phyloP scores from a whole-genome alignment of 148 eudicot species.

The Vaccinium macrocarpon region DNA sequence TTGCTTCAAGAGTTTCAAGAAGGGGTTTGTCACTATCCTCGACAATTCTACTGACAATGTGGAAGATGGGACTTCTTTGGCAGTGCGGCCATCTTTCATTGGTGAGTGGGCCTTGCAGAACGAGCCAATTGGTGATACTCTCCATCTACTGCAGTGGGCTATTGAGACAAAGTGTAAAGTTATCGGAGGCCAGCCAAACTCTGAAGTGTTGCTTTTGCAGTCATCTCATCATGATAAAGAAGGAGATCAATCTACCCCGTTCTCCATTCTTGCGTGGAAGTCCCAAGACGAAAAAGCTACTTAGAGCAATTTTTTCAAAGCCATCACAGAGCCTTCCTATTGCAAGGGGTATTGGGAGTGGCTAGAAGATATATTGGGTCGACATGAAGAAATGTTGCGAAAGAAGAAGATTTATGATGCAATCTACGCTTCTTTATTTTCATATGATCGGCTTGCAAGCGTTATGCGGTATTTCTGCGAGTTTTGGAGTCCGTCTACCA shows the following conservation, averaged over 20 bases:
- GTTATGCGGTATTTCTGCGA: background rate
- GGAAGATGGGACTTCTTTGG: background rate
- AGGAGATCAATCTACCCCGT: too few relatives aligned
- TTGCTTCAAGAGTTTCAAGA: background rate
- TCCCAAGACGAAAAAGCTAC: background rate
- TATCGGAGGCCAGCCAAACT: background rate
- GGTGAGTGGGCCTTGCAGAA: too few relatives aligned
- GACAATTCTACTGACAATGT: too few relatives aligned
- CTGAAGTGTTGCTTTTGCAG: background rate
- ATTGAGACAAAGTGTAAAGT: background rate
- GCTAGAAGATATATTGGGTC: background rate
- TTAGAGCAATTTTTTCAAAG: background rate
- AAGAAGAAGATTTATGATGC: background rate
- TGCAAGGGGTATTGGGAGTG: background rate
- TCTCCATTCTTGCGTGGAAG: background rate
- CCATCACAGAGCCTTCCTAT: background rate
- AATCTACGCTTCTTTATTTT: background rate
- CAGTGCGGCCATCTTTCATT: background rate
- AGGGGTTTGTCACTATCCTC: background rate
- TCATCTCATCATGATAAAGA: background rate
- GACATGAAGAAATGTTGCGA: background rate
- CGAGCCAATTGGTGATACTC: too few relatives aligned
- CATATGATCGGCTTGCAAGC: background rate
- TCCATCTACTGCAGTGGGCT: background rate
- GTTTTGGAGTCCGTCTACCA: background rate